Evolutionary conservation across 2,329 filamentous ascomycete genomes (phyloP), one percentile per base, ranked within the genome.

Genomic region (Penicillium sp.): DNA sequence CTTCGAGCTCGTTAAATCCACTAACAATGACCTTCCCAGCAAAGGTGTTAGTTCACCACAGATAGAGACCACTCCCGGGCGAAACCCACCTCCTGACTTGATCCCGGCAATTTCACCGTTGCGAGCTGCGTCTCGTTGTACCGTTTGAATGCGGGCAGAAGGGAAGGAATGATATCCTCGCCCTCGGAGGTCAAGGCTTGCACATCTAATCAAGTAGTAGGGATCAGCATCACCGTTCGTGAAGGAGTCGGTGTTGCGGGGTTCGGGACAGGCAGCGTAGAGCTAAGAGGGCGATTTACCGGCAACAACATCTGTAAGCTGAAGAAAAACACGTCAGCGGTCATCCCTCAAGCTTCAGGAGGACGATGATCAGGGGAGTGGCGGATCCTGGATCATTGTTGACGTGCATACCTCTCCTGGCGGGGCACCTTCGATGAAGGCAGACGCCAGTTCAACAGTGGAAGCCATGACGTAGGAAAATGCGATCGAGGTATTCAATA

Each of bases 121-220:
- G 87, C 79, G 75, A 97, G 89, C 77, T 99, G 94, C 76, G 93
- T 89, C 78, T 99, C 93, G 70, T 97, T 97, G 83, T 99, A 97
- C 77, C 89, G 91, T 77, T 93, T 83, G 74, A 96, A 96, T 0
- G 94, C 92, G 0, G 92, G 90, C 7, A 83, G 84, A 53, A 97
- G 88, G 63, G 89, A 86, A 59, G 86, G 79, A 55, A 93, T 79
- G 61, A 94, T 80, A 55, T 83, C 79, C 38, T 87, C 84, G 42
- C 86, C 86, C 66, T 89, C 86, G 61, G 85, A 80, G 19, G 92
- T 91, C 43, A 99, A 83, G 50, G 86, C 83, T 77, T 96, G 96
- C 81, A 99, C 96, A 74, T 96, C 94, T 96, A 75, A 49, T 31
- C 38, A 51, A 48, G 35, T 33, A 35, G 42, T 41, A 45, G 29